A percentile compares a stretch with the other conserved stretches of the same genome.
phyloP scores from a whole-genome alignment of 2,329 filamentous ascomycete genomes.

The Cladosporium sp. region DNA sequence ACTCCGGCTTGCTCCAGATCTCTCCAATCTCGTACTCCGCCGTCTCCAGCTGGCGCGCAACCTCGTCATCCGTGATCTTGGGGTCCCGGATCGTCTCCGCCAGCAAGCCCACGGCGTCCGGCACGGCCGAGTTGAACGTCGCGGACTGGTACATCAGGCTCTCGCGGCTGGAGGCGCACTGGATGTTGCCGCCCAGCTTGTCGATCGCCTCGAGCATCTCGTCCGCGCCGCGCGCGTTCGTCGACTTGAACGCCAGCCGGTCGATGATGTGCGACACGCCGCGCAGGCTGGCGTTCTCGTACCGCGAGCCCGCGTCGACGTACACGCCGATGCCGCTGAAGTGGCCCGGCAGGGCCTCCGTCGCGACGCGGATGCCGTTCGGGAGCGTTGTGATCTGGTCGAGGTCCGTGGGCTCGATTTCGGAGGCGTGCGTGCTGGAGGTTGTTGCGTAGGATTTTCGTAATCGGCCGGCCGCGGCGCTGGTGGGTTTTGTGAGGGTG shows the following conservation, averaged over 20 bases:
- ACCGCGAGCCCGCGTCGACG: slow-evolving; percentile 89
- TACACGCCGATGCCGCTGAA: slow-evolving; percentile 95
- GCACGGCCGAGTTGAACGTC: slow-evolving; percentile 90
- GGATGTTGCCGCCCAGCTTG: slow-evolving; percentile 86
- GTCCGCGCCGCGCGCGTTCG: slow-evolving; percentile 64
- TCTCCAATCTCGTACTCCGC: slow-evolving; percentile 93
- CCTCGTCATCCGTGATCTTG: slow-evolving; percentile 76
- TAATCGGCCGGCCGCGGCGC: slow-evolving; percentile 9
- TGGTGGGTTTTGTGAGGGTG: slow-evolving; percentile 14
- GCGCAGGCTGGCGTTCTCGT: slow-evolving; percentile 76
- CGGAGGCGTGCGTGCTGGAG: slow-evolving; percentile 12
- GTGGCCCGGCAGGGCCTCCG: slow-evolving; percentile 86
- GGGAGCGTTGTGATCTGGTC: slow-evolving; percentile 81
- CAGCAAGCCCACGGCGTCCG: slow-evolving; percentile 72
- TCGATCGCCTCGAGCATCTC: slow-evolving; percentile 85
- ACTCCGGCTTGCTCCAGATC: slow-evolving; percentile 95
- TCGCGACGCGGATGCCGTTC: slow-evolving; percentile 91
- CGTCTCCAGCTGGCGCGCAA: slow-evolving; percentile 78
- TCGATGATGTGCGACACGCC: slow-evolving; percentile 97
- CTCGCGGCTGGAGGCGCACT: slow-evolving; percentile 91
- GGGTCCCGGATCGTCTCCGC: slow-evolving; percentile 92
- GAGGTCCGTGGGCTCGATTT: slow-evolving; percentile 74
- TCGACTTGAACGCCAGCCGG: slow-evolving; percentile 87
- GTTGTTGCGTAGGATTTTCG: slow-evolving; percentile 24
- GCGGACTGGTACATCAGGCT: slow-evolving; percentile 98